Evolutionary conservation across 768 basidiomycete genomes (phyloP).

Genomic region (Collybiopsis confluens): DNA sequence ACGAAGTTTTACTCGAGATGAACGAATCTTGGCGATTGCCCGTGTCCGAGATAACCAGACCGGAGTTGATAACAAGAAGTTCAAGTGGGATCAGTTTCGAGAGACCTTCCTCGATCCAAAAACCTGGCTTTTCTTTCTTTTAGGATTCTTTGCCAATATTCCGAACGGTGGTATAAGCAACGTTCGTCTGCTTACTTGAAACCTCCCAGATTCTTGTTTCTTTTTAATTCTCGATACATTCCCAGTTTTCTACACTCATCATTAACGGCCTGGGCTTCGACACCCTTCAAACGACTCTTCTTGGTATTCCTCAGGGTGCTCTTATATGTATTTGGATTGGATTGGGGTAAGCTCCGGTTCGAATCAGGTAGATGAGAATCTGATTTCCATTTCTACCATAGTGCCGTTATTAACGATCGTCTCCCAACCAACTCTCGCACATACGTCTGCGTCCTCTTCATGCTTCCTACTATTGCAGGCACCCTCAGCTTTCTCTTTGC

Average conservation of each 20-base stretch:
- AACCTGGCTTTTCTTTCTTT: conserved; percentile 21
- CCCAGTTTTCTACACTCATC: conserved; percentile 13
- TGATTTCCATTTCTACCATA: not conserved
- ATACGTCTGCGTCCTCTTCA: conserved; percentile 9
- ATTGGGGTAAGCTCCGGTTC: not conserved
- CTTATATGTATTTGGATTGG: conserved; percentile 11
- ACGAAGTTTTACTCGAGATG: conserved; percentile 19
- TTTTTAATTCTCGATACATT: not conserved
- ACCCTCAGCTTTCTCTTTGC: conserved; percentile 10
- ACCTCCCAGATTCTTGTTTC: not conserved
- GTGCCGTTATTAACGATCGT: conserved; percentile 8
- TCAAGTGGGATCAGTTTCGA: conserved; percentile 11
- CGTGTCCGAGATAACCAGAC: conserved; percentile 19
- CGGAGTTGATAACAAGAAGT: conserved; percentile 14
- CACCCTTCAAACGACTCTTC: conserved; percentile 13
- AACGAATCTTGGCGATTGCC: conserved; percentile 23
- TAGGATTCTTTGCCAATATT: conserved; percentile 21
- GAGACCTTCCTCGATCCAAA: conserved; percentile 20
- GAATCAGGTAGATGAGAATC: not conserved
- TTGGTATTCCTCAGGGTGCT: conserved; percentile 12
- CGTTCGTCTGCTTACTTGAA: not conserved
- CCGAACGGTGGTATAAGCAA: conserved; percentile 15
- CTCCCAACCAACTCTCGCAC: conserved; percentile 11
- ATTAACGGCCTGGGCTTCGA: conserved; percentile 20
- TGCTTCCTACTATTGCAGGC: conserved; percentile 13